A percentile compares a stretch with the other conserved stretches of the same genome.
Evolutionary conservation across 495 filamentous ascomycete genomes (phyloP).

Genomic region (Penicillium atrosanguineum): DNA sequence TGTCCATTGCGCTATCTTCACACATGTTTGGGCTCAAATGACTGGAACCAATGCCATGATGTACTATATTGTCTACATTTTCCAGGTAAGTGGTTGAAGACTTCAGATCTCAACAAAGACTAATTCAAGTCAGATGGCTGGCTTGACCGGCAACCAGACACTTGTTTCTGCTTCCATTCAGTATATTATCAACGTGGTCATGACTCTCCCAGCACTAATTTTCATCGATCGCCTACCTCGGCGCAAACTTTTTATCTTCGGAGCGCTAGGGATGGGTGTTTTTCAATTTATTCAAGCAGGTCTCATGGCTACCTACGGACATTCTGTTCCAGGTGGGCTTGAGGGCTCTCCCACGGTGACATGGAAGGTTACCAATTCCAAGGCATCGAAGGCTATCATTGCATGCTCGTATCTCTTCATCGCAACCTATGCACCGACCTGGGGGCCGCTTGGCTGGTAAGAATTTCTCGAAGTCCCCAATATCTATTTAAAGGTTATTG

Average conservation of each 20-base stretch:
- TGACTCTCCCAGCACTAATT: constrained; percentile 61
- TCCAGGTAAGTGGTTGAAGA: constrained; percentile 39
- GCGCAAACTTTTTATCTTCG: constrained; percentile 49
- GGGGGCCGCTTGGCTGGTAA: constrained; percentile 7
- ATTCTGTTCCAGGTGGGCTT: constrained; percentile 39
- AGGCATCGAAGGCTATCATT: constrained; percentile 51
- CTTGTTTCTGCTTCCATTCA: constrained; percentile 72
- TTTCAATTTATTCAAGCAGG: constrained; percentile 53
- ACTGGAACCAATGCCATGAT: constrained; percentile 78
- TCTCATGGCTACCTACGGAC: constrained; percentile 61
- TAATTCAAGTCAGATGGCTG: constrained; percentile 31
- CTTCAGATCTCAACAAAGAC: neutral
- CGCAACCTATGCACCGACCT: constrained; percentile 56
- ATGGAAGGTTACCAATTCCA: constrained; percentile 56
- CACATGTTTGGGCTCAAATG: constrained; percentile 76
- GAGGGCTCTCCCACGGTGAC: constrained; percentile 46
- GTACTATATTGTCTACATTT: constrained; percentile 76
- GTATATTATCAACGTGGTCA: constrained; percentile 71
- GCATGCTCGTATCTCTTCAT: constrained; percentile 67
- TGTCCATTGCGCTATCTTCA: constrained; percentile 66
- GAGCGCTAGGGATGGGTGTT: constrained; percentile 48
- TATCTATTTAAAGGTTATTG: neutral
- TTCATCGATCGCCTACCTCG: constrained; percentile 55
- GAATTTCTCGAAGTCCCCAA: neutral
- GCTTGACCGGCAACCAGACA: constrained; percentile 30